Evolutionary conservation across 176 grass and related monocot genomes (phyloP), one percentile per base, ranked within the genome.

Genomic region (Puya raimondii): DNA sequence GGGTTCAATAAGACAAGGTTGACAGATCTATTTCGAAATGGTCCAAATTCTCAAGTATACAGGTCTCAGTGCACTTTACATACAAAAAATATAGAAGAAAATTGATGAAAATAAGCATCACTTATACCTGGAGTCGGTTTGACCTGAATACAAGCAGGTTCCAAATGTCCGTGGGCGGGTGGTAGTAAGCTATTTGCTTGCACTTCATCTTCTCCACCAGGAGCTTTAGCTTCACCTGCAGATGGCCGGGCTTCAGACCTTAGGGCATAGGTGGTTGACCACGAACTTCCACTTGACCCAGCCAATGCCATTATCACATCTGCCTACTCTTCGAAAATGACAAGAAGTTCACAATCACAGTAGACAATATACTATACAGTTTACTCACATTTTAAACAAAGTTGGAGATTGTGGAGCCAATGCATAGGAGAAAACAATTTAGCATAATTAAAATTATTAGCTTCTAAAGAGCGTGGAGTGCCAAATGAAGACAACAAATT

Each of bases 291-390:
- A 16, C 33, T 76, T 53, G 73, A 76, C 53, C 73, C 73, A 76
- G 73, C 73, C 64, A 76, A 67, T 66, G 73, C 63, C 73, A 76
- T 66, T 42, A 76, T 67, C 1, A 76, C 23, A 76, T 76, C 73
- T 22, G 73, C 73, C 73, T 76, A 21, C 18, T 33, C 6, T 51
- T 74, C 22, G 51, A 61, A 22, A 20, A 17, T 18, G 21, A 61
- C 14, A 18, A 22, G 21, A 9, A 61, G 16, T 7, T 61, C 56
- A 61, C 21, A 61, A 16, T 61, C 33, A 4, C 48, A 51, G 6
- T 7, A 49, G 50, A 2, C 22, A 57, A 57, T 13, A 16, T 17
- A 16, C 15, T n/a, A 57, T 17, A 13, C 17, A 56, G 14, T 56
- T n/a, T 56, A 56, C 12, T 16, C 53, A 12, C 10, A 56, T 12